A percentile compares a stretch with the other conserved stretches of the same genome.
phyloP scores from a whole-genome alignment of 2,329 filamentous ascomycete species.

The Fusarium mangiferae region DNA sequence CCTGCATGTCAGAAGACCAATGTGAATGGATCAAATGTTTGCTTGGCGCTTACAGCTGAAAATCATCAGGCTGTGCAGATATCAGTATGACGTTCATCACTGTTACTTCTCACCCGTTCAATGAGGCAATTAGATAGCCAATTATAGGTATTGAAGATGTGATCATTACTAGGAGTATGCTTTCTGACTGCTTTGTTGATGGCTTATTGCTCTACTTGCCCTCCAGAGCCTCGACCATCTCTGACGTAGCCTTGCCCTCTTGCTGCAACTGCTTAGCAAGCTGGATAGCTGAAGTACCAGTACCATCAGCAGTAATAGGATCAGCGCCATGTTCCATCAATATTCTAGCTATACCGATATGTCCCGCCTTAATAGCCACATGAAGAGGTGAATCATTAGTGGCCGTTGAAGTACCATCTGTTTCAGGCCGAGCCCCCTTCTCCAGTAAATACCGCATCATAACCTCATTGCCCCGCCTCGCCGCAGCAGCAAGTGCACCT shows the following conservation, averaged over 20 bases:
- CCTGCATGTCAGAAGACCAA: rapidly evolving
- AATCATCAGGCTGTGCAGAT: neutral
- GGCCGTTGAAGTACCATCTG: neutral
- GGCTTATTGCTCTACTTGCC: neutral
- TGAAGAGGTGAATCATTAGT: neutral
- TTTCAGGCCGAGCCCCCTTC: neutral
- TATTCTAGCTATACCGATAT: neutral
- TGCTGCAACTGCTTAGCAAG: neutral
- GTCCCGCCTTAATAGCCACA: neutral
- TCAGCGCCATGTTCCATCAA: neutral
- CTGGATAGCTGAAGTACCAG: neutral
- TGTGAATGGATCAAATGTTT: neutral
- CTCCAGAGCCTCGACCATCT: neutral
- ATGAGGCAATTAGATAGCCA: too few relatives aligned
- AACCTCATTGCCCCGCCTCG: neutral
- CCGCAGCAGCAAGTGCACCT: neutral
- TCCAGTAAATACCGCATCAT: neutral
- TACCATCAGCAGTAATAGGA: rapidly evolving
- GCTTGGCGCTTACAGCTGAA: neutral
- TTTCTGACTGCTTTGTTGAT: rapidly evolving
- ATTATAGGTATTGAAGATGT: rapidly evolving
- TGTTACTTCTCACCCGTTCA: rapidly evolving
- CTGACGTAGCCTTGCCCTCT: neutral
- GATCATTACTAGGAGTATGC: neutral
- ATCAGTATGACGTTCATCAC: neutral